Base-by-base conservation (phyloP, 768 basidiomycete genomes). In the Trichaptum fuscoviolaceum region DNA sequence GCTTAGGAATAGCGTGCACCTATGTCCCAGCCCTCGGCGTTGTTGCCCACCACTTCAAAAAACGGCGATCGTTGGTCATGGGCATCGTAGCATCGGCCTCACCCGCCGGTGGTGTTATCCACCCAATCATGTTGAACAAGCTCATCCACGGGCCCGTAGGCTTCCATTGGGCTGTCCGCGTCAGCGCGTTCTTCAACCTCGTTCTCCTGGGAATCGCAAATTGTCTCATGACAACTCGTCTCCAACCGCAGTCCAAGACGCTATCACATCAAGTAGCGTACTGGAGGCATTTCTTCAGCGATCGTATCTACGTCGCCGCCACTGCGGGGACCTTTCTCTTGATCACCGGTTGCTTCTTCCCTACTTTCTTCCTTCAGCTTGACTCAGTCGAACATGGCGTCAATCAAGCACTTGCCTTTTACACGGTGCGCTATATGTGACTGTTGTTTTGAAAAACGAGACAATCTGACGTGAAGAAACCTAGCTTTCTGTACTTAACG, bases 401-500 rank as follows among this genome's bases (percentile, higher is more conserved):
- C 15, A 4, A 52, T 52, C 42, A 52, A 12, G 12, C 42, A 52
- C 42, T 52, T 12, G 42, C 10, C 3, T 12, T 52, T 12, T 52
- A 52, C 42, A 52, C 10, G 42, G 42, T 52, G 20, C 20, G 42
- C 42, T 64, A 65, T 20, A 52, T 7, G 7, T 7, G 7, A 7
- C 15, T 36, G 35, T 7, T 17, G 35, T 7, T 7, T 36, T 7
- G 7, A 36, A 7, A 36, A 7, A 36, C 17, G 17, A 7, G 35
- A 36, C 7, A 7, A 36, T n/a, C 35, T 36, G 35, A 36, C 35
- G 35, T 18, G 58, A 27, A 27, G 10, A n/a, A 18, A 4, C 65
- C 24, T 58, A 81, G 79, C 68, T 81, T 35, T 75, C 80, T 15
- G 74, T 80, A 35, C 62, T 80, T 58, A 80, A 79, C 62, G 73